A percentile compares a stretch with the other conserved stretches of the same genome.
Conservation (phyloP, 139 green algal species). For the Tetraselmis chui region DNA sequence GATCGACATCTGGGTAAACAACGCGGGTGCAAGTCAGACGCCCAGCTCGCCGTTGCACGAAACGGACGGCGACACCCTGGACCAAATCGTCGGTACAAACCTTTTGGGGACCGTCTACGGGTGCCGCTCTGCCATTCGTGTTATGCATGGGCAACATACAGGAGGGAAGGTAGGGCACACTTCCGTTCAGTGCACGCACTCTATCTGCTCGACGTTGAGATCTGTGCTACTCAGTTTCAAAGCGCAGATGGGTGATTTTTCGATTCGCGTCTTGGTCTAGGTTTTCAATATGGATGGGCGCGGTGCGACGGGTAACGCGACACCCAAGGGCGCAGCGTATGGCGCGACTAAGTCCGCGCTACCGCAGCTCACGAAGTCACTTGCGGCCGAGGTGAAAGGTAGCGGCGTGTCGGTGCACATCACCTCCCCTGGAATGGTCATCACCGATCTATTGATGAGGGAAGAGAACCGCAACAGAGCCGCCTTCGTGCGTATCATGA, state of each 20-base stretch:
- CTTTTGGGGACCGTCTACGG: conserved; percentile 23
- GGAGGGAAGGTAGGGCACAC: not conserved
- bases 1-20: conserved; percentile 39
- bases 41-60: conserved; percentile 18
- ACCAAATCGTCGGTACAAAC: conserved; percentile 31
- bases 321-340: conserved; percentile 27
- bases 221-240: not conserved
- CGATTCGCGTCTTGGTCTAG: conserved; percentile 13
- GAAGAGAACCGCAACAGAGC: conserved; percentile 10
- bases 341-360: conserved; percentile 30
- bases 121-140: conserved; percentile 11
- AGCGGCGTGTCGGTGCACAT: conserved; percentile 29
- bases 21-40: conserved; percentile 10
- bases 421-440: conserved; percentile 36
- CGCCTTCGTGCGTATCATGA: conserved; percentile 24
- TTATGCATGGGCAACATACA: conserved; percentile 12
- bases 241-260: not conserved
- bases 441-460: conserved; percentile 33
- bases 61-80: conserved; percentile 7
- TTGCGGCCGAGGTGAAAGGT: conserved; percentile 23
- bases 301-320: conserved; percentile 27
- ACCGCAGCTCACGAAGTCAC: conserved; percentile 24
- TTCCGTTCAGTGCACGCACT: too few species aligned
- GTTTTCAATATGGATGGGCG: conserved; percentile 39
- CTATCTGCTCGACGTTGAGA: not conserved